Conservation (phyloP, 2,329 filamentous ascomycete genomes). For the Colletotrichum paranaense region DNA sequence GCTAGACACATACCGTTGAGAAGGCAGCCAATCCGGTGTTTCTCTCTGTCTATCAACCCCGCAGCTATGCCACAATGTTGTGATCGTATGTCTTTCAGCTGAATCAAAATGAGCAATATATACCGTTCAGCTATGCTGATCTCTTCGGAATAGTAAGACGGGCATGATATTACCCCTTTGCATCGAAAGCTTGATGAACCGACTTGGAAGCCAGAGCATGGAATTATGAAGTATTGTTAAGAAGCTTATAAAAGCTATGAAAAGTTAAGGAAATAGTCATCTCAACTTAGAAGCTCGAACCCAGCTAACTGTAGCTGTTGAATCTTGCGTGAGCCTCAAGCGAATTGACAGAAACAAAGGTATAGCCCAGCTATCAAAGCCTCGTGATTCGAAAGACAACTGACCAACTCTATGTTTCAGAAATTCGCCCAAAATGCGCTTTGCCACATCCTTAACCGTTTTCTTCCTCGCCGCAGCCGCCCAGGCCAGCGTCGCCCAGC, state of each 20-base stretch:
- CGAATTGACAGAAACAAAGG: not conserved
- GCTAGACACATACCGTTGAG: not conserved
- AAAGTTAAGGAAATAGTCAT: not conserved
- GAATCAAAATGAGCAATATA: not conserved
- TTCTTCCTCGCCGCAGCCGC: constrained; percentile 15
- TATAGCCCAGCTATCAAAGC: not conserved
- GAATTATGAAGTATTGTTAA: not conserved
- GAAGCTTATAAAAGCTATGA: not conserved
- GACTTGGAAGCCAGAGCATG: not conserved
- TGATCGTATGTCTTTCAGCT: not conserved
- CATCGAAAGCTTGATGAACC: not conserved
- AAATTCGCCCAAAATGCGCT: constrained; percentile 26
- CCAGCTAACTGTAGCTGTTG: not conserved
- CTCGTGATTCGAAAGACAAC: not conserved
- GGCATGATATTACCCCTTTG: not conserved
- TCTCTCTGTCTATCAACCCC: not conserved
- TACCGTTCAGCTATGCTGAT: not conserved
- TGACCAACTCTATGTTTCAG: not conserved
- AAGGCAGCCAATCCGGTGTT: not conserved
- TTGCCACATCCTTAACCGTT: constrained; percentile 9
- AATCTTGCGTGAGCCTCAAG: not conserved
- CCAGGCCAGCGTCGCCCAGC: constrained; percentile 10
- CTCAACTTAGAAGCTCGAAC: not conserved
- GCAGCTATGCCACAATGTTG: not conserved
- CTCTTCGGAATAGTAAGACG: not conserved